These are phyloP conservation scores for Chrysopogon serrulatus DNA, from an alignment of 176 grass and related monocot genomes.

Conservation along the genomic window DNA sequence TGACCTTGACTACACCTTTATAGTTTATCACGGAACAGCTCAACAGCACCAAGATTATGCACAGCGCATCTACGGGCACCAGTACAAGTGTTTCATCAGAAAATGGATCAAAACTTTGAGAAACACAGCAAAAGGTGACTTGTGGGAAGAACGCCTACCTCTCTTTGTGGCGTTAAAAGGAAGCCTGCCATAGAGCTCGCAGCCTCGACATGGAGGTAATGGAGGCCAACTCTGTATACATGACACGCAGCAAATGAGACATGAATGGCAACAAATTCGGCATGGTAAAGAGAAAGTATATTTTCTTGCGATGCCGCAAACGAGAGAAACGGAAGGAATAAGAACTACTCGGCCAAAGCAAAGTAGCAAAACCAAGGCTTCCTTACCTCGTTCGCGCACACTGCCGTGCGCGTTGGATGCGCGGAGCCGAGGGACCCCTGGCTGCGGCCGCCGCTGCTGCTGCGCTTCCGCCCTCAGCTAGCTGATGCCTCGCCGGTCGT, in stretches of 20 bases:
- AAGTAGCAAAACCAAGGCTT: background rate
- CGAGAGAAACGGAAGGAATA: background rate
- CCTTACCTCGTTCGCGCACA: too few species aligned
- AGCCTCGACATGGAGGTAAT: conserved; percentile 47
- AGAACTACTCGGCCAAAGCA: background rate
- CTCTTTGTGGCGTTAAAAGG: conserved; percentile 61
- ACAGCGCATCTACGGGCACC: background rate
- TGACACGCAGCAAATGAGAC: background rate
- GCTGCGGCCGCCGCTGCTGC: too few species aligned
- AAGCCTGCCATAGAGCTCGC: conserved; percentile 64
- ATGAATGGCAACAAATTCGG: background rate
- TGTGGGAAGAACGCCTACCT: conserved; percentile 36
- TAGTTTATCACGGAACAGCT: background rate
- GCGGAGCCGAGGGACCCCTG: too few species aligned
- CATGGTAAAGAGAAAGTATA: background rate
- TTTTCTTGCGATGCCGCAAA: background rate
- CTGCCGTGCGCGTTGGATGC: too few species aligned
- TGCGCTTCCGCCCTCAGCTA: too few species aligned
- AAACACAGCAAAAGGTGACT: background rate
- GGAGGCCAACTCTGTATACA: background rate
- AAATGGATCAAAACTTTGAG: background rate
- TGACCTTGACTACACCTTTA: background rate
- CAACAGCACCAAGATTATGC: background rate
- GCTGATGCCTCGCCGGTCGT: too few species aligned
- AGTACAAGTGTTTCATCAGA: background rate